Base-by-base conservation (phyloP, 805 yeast species). In the Candida succiphila region DNA sequence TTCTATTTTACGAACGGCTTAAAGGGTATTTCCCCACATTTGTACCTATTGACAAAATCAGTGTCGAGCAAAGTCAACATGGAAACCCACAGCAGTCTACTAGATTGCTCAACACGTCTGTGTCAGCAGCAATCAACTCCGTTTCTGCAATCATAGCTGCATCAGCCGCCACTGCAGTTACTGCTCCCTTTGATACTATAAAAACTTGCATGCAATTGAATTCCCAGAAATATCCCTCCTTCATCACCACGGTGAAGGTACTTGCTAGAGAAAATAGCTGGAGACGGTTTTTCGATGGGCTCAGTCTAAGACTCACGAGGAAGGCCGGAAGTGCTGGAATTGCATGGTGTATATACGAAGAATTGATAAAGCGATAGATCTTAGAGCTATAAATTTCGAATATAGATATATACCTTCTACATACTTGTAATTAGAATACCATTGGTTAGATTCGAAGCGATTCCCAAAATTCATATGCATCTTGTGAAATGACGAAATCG, bases 271-370 rank as follows among this genome's bases (percentile, higher is more conserved):
- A 53, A 46, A 88, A 60, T 55, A 78, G 63, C 5, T 43, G 67
- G 18, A 41, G 55, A 18, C 70, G 77, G 30, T 61, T 92, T 34
- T 88, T 92, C 53, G 79, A 85, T 53, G 98, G 98, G 0, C 59
- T 92, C 21, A 71, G 85, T 27, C 64, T 92, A 44, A 65, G 98
- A 42, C 65, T 92, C 32, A 67, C 80, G 4, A 67, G 97, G 45
- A 92, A 92, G 57, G 95, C 89, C 0, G 54, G 84, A 31, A 82
- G 95, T 55, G 89, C 96, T 0, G 96, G 95, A 2, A 86, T 92
- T 39, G 87, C 95, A 32, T 92, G 98, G 98, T 85, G 95, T 38
- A 78, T 92, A 17, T 92, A 89, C 53, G 98, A 92, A 55, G 96
- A 92, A 51, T 59, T 89, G 35, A 71, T 89, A 26, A 70, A 69